Percentiles rank a stretch among this genome's conserved stretches.
Evolutionary conservation across 805 yeast genomes (phyloP).

Genomic region (Brettanomyces custersianus): DNA sequence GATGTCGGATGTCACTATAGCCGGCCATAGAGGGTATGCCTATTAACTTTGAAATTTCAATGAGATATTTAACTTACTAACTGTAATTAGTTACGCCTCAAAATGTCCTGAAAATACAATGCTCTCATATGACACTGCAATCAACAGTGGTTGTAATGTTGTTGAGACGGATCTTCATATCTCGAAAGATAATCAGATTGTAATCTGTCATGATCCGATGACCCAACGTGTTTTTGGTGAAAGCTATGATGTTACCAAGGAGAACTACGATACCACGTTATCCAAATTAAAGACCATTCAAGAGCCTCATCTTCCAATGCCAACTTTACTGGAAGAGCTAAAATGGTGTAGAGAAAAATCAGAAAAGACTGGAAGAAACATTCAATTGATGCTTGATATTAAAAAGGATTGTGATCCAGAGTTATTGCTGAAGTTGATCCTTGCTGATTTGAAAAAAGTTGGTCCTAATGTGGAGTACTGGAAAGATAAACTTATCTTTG

Average conservation of each 20-base stretch:
- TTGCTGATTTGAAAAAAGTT: slow-evolving; percentile 13
- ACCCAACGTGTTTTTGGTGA: slow-evolving; percentile 26
- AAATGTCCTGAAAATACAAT: slow-evolving; percentile 29
- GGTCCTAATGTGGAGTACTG: slow-evolving; percentile 21
- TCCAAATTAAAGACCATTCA: slow-evolving; percentile 19
- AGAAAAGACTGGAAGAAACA: slow-evolving; percentile 28
- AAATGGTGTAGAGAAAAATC: slow-evolving; percentile 30
- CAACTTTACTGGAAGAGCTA: slow-evolving; percentile 22
- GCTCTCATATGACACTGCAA: slow-evolving; percentile 26
- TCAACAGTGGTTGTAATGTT: slow-evolving; percentile 23
- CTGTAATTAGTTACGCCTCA: slow-evolving; percentile 15
- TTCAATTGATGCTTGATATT: slow-evolving; percentile 33
- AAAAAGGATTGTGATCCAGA: slow-evolving; percentile 24
- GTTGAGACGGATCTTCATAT: slow-evolving; percentile 31
- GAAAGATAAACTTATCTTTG: slow-evolving; percentile 27
- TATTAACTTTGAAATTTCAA: background rate
- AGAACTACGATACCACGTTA: slow-evolving; percentile 19
- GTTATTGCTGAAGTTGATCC: slow-evolving; percentile 17
- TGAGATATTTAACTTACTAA: background rate
- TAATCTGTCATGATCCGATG: slow-evolving; percentile 27
- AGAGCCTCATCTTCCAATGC: slow-evolving; percentile 26
- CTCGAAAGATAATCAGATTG: slow-evolving; percentile 23
- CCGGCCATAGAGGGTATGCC: slow-evolving; percentile 25
- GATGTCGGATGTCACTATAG: slow-evolving; percentile 6
- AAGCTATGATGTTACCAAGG: slow-evolving; percentile 18